These are phyloP conservation scores for Hymenoscyphus infarciens DNA, from an alignment of 2,329 filamentous ascomycete species.

Conservation along the genomic window DNA sequence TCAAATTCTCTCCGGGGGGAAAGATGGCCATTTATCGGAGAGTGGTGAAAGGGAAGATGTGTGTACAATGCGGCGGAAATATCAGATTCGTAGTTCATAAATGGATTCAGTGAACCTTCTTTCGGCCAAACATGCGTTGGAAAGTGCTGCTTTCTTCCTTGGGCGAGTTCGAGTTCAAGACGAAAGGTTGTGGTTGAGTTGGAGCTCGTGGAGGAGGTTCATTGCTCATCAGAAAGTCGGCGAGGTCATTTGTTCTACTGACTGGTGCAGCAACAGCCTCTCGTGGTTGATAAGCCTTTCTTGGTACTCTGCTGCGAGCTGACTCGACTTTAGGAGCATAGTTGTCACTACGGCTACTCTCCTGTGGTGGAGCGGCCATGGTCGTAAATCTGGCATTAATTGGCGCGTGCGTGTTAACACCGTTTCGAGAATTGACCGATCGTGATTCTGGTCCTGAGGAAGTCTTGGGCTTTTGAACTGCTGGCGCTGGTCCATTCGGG, in stretches of 20 bases:
- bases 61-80: neutral
- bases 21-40: neutral
- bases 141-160: slow-evolving; percentile 29
- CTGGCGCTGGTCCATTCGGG: slow-evolving; percentile 22
- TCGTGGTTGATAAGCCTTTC: slow-evolving; percentile 49
- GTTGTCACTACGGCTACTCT: slow-evolving; percentile 32
- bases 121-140: slow-evolving; percentile 31
- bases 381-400: slow-evolving; percentile 45
- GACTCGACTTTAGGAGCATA: slow-evolving; percentile 27
- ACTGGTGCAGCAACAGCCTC: slow-evolving; percentile 28
- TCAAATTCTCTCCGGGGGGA: neutral
- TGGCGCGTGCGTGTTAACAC: slow-evolving; percentile 35
- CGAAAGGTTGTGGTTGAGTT: slow-evolving; percentile 23
- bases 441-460: slow-evolving; percentile 31
- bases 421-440: slow-evolving; percentile 29
- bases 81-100: neutral
- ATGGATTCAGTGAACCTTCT: slow-evolving; percentile 21
- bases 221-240: slow-evolving; percentile 56
- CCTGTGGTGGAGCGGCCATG: slow-evolving; percentile 39
- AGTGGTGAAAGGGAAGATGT: neutral
- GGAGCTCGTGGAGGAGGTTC: slow-evolving; percentile 26
- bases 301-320: slow-evolving; percentile 34
- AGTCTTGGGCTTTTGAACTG: slow-evolving; percentile 21
- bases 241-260: slow-evolving; percentile 59
- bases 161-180: slow-evolving; percentile 10